Evolutionary conservation across 192 early-diverging fungal species (phyloP).

Genomic region (Coemansia asiatica): DNA sequence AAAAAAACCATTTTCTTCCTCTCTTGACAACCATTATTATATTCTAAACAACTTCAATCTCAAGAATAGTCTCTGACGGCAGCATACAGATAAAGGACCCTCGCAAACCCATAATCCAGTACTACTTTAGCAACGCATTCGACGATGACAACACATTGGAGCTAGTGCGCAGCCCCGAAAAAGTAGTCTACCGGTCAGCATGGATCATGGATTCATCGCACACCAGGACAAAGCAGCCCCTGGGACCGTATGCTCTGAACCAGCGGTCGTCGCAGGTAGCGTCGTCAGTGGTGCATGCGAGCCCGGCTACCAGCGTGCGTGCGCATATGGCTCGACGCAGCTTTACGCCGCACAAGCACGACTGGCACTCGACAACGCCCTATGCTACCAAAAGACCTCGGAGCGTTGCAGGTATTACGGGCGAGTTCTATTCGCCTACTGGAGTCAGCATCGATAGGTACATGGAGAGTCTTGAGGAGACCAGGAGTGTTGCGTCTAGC

Average conservation of each 20-base stretch:
- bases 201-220: constrained; percentile 51
- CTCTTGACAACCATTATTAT: too few species aligned
- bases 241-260: constrained; percentile 36
- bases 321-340: constrained; percentile 6
- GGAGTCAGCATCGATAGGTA: constrained; percentile 8
- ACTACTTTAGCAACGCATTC: constrained; percentile 44
- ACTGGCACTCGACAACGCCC: not conserved
- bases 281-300: constrained; percentile 1
- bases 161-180: constrained; percentile 25
- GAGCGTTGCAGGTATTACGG: constrained; percentile 1
- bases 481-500: constrained; percentile 48
- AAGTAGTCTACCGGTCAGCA: constrained; percentile 42
- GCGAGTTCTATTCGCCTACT: constrained; percentile 9
- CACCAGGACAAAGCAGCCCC: constrained; percentile 36
- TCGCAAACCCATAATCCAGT: constrained; percentile 22
- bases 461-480: constrained; percentile 19
- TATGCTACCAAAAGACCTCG: not conserved
- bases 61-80: constrained; percentile 27
- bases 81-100: constrained; percentile 45
- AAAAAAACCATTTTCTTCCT: not conserved
- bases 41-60: too few species aligned
- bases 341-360: not conserved
- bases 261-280: not conserved
- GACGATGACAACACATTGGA: constrained; percentile 24
- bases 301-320: constrained; percentile 4